phyloP scores from a whole-genome alignment of 257 asterid genomes.

The Solanum pennellii region DNA sequence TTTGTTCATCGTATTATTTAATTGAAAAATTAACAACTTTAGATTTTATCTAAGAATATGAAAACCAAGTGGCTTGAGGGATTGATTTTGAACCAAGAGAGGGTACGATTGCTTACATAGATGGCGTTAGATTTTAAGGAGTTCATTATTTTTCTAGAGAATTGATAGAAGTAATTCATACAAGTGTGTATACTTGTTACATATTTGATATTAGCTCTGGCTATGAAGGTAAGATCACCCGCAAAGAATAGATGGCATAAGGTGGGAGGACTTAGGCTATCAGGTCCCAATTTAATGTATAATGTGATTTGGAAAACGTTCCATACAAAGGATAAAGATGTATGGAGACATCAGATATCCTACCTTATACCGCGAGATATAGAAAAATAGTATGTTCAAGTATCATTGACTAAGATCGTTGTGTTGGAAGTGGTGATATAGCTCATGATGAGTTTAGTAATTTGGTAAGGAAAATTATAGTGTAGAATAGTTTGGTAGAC shows the following conservation, averaged over 20 bases:
- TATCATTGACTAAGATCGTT: neutral
- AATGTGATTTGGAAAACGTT: neutral
- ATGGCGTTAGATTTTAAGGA: neutral
- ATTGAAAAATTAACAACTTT: neutral
- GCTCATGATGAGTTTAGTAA: too few relatives aligned
- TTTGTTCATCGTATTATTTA: neutral
- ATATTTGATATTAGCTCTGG: neutral
- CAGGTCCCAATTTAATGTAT: neutral
- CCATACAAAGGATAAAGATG: neutral
- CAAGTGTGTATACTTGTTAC: neutral
- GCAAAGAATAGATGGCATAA: neutral
- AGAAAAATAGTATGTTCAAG: too few relatives aligned
- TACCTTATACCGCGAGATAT: neutral
- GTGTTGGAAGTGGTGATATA: too few relatives aligned
- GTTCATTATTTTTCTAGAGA: neutral
- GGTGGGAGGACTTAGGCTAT: neutral
- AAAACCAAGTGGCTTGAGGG: neutral
- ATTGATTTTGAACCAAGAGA: neutral
- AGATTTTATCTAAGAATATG: neutral
- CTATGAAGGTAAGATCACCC: neutral
- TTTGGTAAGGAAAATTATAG: fast-evolving
- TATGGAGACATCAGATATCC: too few relatives aligned
- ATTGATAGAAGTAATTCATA: neutral
- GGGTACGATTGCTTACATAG: neutral
- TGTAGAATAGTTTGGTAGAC: too few relatives aligned